Percentiles rank a stretch among this genome's conserved stretches.
Conservation (phyloP, 1,139 yeast species). For the Suzukiozyma palmioleophila region DNA sequence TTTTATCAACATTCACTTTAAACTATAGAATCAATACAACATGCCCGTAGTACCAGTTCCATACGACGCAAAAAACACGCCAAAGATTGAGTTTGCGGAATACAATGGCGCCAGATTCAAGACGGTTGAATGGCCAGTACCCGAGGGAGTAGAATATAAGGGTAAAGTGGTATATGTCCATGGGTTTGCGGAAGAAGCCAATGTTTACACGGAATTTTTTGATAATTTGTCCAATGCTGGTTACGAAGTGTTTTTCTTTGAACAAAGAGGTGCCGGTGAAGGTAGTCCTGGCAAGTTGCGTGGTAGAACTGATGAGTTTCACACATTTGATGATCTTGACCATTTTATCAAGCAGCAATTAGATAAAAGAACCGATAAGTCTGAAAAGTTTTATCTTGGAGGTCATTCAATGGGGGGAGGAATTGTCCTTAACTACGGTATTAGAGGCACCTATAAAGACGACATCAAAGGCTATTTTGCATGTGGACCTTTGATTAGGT, state of each 20-base stretch:
- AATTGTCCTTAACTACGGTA: slow-evolving; percentile 67
- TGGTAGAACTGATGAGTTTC: slow-evolving; percentile 65
- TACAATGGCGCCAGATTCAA: slow-evolving; percentile 36
- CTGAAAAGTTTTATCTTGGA: slow-evolving; percentile 51
- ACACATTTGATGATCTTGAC: slow-evolving; percentile 67
- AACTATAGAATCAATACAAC: too few species aligned
- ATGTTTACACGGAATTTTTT: slow-evolving; percentile 52
- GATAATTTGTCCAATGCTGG: slow-evolving; percentile 59
- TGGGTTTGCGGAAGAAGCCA: slow-evolving; percentile 73
- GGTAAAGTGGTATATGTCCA: slow-evolving; percentile 67
- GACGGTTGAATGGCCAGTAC: slow-evolving; percentile 38
- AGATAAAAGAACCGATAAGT: slow-evolving; percentile 16
- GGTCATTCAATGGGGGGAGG: slow-evolving; percentile 99
- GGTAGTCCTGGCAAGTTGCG: slow-evolving; percentile 57
- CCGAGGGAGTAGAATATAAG: slow-evolving; percentile 30
- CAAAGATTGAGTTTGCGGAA: slow-evolving; percentile 24
- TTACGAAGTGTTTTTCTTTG: slow-evolving; percentile 71
- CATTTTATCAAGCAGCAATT: slow-evolving; percentile 45
- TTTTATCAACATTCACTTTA: too few species aligned
- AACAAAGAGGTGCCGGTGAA: slow-evolving; percentile 86
- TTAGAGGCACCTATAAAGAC: slow-evolving; percentile 56
- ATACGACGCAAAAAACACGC: slow-evolving; percentile 30
- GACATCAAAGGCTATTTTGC: slow-evolving; percentile 53
- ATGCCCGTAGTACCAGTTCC: slow-evolving; percentile 29
- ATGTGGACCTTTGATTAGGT: slow-evolving; percentile 62